Evolutionary conservation across 1,284 basidiomycete genomes (phyloP).

Genomic region (Nidula niveotomentosa): DNA sequence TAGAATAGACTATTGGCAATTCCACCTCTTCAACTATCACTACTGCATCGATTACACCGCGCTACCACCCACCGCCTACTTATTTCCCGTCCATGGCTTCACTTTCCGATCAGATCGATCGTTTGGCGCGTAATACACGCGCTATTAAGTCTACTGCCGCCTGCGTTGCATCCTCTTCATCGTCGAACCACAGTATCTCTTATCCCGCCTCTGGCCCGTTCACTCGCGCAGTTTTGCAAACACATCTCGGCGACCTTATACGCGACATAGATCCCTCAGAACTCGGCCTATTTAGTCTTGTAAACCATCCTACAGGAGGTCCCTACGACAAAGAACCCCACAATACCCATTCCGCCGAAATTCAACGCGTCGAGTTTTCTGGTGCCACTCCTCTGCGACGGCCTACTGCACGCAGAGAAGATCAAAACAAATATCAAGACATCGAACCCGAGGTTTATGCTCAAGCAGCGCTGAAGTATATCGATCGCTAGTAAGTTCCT

Average conservation of each 20-base stretch:
- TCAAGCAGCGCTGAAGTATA: conserved; percentile 69
- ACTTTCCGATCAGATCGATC: conserved; percentile 45
- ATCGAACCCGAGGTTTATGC: conserved; percentile 74
- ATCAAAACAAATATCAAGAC: conserved; percentile 28
- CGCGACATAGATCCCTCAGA: conserved; percentile 76
- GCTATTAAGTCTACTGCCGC: conserved; percentile 31
- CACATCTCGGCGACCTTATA: conserved; percentile 68
- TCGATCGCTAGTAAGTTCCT: conserved; percentile 66
- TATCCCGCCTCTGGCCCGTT: conserved; percentile 36
- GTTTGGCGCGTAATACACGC: conserved; percentile 32
- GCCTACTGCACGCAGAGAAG: conserved; percentile 37
- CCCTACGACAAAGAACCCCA: conserved; percentile 29
- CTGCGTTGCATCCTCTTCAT: conserved; percentile 10
- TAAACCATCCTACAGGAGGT: conserved; percentile 17
- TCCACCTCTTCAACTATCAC: neutral
- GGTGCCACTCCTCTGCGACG: conserved; percentile 69
- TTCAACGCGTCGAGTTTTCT: conserved; percentile 63
- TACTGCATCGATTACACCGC: neutral
- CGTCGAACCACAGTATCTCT: neutral
- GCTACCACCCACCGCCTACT: conserved; percentile 6
- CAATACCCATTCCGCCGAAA: conserved; percentile 31
- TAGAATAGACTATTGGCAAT: neutral
- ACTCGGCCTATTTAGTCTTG: conserved; percentile 68
- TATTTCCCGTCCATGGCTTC: conserved; percentile 26
- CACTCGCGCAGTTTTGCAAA: conserved; percentile 59